Conservation (phyloP, 345 rosid species). For the Microthlaspi erraticum region DNA sequence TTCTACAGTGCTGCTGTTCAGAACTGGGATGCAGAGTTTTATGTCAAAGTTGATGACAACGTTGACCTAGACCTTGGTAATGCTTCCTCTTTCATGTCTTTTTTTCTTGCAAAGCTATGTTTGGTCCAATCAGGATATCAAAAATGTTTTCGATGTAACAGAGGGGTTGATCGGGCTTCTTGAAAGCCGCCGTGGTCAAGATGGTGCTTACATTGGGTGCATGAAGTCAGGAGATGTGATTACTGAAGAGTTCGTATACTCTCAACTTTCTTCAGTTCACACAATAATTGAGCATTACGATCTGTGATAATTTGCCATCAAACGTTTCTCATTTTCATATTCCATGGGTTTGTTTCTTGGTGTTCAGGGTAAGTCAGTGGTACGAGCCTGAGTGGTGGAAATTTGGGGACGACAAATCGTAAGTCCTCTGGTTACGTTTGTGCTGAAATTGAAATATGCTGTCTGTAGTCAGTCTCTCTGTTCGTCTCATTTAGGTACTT, state of each 20-base stretch:
- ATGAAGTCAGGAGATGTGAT: conserved; percentile 98
- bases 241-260: conserved; percentile 63
- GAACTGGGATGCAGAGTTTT: conserved; percentile 95
- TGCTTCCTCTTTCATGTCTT: conserved; percentile 29
- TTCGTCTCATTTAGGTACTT: conserved; percentile 69
- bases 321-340: conserved; percentile 22
- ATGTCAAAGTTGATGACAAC: conserved; percentile 85
- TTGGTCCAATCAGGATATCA: neutral
- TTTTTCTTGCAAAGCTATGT: conserved; percentile 33
- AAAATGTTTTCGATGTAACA: conserved; percentile 44
- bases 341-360: conserved; percentile 30
- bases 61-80: conserved; percentile 85
- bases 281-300: conserved; percentile 3
- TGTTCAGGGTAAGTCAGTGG: conserved; percentile 86
- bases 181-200: conserved; percentile 71
- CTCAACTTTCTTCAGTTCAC: conserved; percentile 26
- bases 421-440: conserved; percentile 49
- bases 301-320: neutral
- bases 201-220: conserved; percentile 86
- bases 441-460: conserved; percentile 2
- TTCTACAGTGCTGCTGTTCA: conserved; percentile 89
- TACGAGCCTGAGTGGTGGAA: conserved; percentile 99
- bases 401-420: conserved; percentile 94
- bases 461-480: conserved; percentile 17
- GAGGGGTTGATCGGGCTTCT: conserved; percentile 83